Base-by-base conservation (phyloP, 495 filamentous ascomycete species). In the Trypethelium eluteriae region DNA sequence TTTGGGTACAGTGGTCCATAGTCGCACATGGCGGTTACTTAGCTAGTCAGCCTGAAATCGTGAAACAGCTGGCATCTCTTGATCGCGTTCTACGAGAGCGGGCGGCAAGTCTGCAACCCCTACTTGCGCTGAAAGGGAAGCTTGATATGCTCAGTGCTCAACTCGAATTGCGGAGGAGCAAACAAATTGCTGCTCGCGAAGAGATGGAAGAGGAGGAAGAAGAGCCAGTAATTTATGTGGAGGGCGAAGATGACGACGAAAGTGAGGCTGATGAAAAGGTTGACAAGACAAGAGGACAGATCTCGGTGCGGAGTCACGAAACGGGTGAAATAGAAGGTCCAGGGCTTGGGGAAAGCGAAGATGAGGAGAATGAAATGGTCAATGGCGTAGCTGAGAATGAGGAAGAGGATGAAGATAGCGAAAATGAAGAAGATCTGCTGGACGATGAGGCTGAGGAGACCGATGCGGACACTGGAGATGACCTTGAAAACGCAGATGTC, bases 1-100 rank as follows among this genome's bases (percentile, higher is more conserved):
- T 89, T 16, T 98, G 94, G 94, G 88, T 97, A 56, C 91, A 97
- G 77, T 96, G 92, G 91, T 93, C 90, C 1, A 82, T 96, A n/a
- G 85, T 97, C 25, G 88, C 92, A 7, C 94, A 98, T 76, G 94
- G 94, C 69, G 94, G 94, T 68, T 92, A 92, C 63, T 79, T 98
- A 44, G 90, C 92, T 35, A 86, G 86, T 11, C 89, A 95, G 71
- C 86, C 89, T 0, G 86, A 92, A 47, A 76, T 94, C 16, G 83
- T 94, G 70, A 86, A 87, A 71, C 85, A 88, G 70, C 82, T 98
- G 57, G 79, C 83, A 25, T 88, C 88, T 36, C 82, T 98, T 7
- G 86, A 90, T 75, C 85, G 86, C 66, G 92, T 96, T 34, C 84
- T 97, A 70, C 88, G 92, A 65, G 89, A 93, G 75, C 85, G 94